Conservation (phyloP, 2,329 filamentous ascomycete species). For the Akanthomyces dipterigenus region DNA sequence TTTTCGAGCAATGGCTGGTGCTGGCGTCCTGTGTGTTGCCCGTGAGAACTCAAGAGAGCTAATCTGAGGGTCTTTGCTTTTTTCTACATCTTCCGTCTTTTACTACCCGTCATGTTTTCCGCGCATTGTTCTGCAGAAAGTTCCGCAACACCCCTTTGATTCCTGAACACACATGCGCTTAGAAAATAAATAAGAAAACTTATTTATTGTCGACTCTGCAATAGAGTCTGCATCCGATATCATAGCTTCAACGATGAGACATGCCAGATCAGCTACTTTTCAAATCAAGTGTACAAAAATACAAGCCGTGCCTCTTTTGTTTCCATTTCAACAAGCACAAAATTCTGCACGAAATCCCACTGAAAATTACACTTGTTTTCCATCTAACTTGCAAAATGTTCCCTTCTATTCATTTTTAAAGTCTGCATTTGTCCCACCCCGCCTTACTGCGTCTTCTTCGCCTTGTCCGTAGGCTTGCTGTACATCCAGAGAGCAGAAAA, state of each 20-base stretch:
- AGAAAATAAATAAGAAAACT: neutral
- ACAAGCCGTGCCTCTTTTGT: neutral
- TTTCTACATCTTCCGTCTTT: conserved; percentile 2
- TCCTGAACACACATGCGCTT: neutral
- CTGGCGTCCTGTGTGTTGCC: conserved; percentile 32
- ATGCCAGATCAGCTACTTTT: neutral
- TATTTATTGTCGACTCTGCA: neutral
- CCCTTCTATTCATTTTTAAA: conserved; percentile 12
- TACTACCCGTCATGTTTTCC: neutral
- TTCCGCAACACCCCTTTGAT: neutral
- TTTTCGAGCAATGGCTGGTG: neutral
- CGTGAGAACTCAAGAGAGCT: conserved; percentile 50
- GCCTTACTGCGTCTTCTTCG: conserved; percentile 42
- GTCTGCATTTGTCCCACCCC: neutral
- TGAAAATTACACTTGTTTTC: neutral
- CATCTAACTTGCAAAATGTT: conserved; percentile 3
- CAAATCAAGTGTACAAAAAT: conserved; percentile 3
- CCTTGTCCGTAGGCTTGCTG: conserved; percentile 39
- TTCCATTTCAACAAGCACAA: neutral
- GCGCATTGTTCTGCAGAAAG: neutral
- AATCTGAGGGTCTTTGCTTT: conserved; percentile 41
- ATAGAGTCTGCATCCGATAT: neutral
- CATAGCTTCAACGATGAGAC: neutral
- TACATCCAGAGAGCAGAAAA: conserved; percentile 90
- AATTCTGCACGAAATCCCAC: neutral